Percentiles rank a stretch among this genome's conserved stretches.
Conservation (phyloP, 805 yeast genomes). For the Schizosaccharomyces japonicus region DNA sequence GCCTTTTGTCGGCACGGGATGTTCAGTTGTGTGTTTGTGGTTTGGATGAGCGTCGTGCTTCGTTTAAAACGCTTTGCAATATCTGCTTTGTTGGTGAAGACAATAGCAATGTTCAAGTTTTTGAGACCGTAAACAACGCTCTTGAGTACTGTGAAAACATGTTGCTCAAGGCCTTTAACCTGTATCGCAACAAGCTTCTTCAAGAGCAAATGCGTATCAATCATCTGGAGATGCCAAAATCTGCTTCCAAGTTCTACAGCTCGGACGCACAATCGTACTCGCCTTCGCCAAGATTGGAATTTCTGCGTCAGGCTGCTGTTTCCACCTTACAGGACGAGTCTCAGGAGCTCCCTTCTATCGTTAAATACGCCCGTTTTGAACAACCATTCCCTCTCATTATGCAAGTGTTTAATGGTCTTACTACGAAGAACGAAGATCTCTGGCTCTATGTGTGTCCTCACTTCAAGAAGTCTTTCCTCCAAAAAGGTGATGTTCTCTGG, state of each 20-base stretch:
- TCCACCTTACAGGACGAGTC: neutral
- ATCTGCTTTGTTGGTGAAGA: slow-evolving; percentile 31
- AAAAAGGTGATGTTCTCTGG: slow-evolving; percentile 24
- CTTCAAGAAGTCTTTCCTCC: slow-evolving; percentile 27
- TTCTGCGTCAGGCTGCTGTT: slow-evolving; percentile 1
- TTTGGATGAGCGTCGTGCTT: slow-evolving; percentile 36
- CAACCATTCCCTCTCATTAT: slow-evolving; percentile 42
- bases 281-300: slow-evolving; percentile 1
- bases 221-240: slow-evolving; percentile 6
- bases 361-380: slow-evolving; percentile 14
- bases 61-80: slow-evolving; percentile 59
- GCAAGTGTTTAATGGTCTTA: slow-evolving; percentile 39
- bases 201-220: neutral
- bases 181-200: slow-evolving; percentile 1
- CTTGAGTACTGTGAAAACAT: slow-evolving; percentile 93
- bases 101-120: slow-evolving; percentile 29
- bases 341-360: neutral
- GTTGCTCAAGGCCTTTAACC: slow-evolving; percentile 35
- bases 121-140: slow-evolving; percentile 48
- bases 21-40: slow-evolving; percentile 61
- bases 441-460: slow-evolving; percentile 38
- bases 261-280: slow-evolving; percentile 7
- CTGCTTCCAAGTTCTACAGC: slow-evolving; percentile 8
- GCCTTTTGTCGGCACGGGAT: slow-evolving; percentile 42
- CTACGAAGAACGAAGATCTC: slow-evolving; percentile 26